Evolutionary conservation across 2,329 filamentous ascomycete species (phyloP).

Genomic region (Xylaria arbuscula): DNA sequence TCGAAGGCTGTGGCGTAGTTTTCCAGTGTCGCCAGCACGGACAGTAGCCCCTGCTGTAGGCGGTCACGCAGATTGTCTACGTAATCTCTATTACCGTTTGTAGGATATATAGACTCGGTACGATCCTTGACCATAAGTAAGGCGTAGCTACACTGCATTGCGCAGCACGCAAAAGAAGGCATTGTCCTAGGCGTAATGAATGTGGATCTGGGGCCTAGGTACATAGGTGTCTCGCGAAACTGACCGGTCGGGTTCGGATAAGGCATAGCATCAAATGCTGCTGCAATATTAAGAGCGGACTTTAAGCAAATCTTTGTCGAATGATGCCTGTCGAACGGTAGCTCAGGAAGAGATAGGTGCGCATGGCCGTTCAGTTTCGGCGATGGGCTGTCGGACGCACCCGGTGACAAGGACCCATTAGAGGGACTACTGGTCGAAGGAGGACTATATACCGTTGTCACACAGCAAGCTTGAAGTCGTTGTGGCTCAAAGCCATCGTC

Average conservation of each 20-base stretch:
- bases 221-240: constrained; percentile 50
- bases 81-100: constrained; percentile 42
- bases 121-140: constrained; percentile 58
- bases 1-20: constrained; percentile 59
- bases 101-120: constrained; percentile 53
- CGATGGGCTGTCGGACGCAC: constrained; percentile 47
- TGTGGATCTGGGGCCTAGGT: constrained; percentile 52
- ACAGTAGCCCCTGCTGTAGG: constrained; percentile 56
- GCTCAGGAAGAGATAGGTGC: constrained; percentile 39
- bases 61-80: constrained; percentile 54
- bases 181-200: constrained; percentile 58
- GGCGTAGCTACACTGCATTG: constrained; percentile 59
- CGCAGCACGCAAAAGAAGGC: constrained; percentile 59
- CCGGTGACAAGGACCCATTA: constrained; percentile 47
- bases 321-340: constrained; percentile 59
- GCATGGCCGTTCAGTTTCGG: constrained; percentile 32
- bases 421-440: constrained; percentile 42
- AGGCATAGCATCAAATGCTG: constrained; percentile 58
- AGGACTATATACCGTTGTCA: constrained; percentile 43
- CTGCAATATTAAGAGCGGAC: constrained; percentile 60
- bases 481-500: constrained; percentile 47
- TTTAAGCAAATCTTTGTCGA: constrained; percentile 63
- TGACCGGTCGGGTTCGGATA: constrained; percentile 57
- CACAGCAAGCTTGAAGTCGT: constrained; percentile 53
- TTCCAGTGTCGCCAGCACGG: constrained; percentile 55